Percentiles rank a stretch among this genome's conserved stretches.
Evolutionary conservation across 345 rosid species (phyloP).

Genomic region (Microthlaspi erraticum): DNA sequence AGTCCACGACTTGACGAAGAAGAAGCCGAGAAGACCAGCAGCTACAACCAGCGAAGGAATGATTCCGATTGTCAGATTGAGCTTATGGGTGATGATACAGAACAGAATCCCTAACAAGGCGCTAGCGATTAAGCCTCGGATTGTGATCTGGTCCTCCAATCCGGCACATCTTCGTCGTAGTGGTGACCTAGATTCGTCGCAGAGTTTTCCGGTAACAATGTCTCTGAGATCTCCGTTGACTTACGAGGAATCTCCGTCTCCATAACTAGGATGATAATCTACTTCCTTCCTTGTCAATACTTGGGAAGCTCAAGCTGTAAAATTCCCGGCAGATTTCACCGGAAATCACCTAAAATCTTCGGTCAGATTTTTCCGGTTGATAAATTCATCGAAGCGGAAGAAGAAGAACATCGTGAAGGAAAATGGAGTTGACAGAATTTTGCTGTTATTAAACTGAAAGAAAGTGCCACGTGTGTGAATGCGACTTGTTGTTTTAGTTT

Average conservation of each 20-base stretch:
- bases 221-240: conserved; percentile 55
- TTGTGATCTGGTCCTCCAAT: no score
- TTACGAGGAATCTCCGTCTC: conserved; percentile 49
- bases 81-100: conserved; percentile 86
- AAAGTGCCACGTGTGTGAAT: neutral
- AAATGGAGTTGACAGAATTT: neutral
- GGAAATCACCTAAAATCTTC: neutral
- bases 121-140: conserved; percentile 70
- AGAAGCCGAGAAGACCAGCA: conserved; percentile 87
- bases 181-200: conserved; percentile 5
- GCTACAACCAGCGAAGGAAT: conserved; percentile 81
- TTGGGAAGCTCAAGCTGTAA: neutral
- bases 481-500: conserved; percentile 1
- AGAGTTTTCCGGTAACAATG: conserved; percentile 35
- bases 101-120: conserved; percentile 68
- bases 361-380: neutral
- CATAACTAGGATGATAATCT: conserved; percentile 42
- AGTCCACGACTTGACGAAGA: conserved; percentile 87
- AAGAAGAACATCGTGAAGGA: neutral
- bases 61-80: conserved; percentile 81
- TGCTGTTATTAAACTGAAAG: neutral
- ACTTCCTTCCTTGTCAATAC: neutral
- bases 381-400: neutral
- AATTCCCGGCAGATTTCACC: neutral
- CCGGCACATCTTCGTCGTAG: conserved; percentile 27